A percentile compares a stretch with the other conserved stretches of the same genome.
These are phyloP conservation scores for Aegilops tauschii DNA, from an alignment of 176 grass and related monocot species.

Conservation along the genomic window DNA sequence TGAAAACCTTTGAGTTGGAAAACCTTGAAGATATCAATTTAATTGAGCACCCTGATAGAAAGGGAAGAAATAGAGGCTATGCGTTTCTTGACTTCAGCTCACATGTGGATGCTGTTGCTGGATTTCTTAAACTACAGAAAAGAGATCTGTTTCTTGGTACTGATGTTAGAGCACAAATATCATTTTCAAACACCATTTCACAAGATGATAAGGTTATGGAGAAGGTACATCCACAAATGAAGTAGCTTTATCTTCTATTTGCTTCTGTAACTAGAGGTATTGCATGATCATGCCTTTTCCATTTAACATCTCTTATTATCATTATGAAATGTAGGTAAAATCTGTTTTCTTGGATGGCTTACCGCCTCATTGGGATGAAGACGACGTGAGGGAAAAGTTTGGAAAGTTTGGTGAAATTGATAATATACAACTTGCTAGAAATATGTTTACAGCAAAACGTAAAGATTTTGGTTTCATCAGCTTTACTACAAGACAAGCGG, in stretches of 20 bases:
- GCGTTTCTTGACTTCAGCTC: constrained; percentile 80
- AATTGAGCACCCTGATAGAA: constrained; percentile 67
- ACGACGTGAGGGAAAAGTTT: constrained; percentile 47
- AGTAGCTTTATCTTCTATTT: background rate
- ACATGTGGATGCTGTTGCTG: constrained; percentile 58
- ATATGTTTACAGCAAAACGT: constrained; percentile 54
- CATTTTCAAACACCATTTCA: constrained; percentile 70
- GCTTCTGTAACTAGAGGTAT: constrained; percentile 14
- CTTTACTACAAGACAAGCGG: constrained; percentile 59
- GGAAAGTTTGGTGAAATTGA: constrained; percentile 70
- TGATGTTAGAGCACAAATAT: constrained; percentile 63
- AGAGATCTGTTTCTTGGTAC: constrained; percentile 67
- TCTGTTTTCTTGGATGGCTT: constrained; percentile 70
- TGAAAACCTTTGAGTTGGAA: constrained; percentile 58
- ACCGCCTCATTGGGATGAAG: constrained; percentile 65
- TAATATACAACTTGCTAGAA: constrained; percentile 63
- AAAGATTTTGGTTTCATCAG: constrained; percentile 70
- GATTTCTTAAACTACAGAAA: constrained; percentile 64
- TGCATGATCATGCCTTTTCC: background rate
- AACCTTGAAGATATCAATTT: constrained; percentile 77
- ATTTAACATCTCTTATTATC: constrained; percentile 12
- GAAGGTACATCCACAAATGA: constrained; percentile 38
- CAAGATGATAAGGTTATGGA: constrained; percentile 63
- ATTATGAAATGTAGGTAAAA: constrained; percentile 48
- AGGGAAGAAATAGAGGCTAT: constrained; percentile 76